A percentile compares a stretch with the other conserved stretches of the same genome.
phyloP scores from a whole-genome alignment of 169 alveolate species.

The Plasmodium fragile region DNA sequence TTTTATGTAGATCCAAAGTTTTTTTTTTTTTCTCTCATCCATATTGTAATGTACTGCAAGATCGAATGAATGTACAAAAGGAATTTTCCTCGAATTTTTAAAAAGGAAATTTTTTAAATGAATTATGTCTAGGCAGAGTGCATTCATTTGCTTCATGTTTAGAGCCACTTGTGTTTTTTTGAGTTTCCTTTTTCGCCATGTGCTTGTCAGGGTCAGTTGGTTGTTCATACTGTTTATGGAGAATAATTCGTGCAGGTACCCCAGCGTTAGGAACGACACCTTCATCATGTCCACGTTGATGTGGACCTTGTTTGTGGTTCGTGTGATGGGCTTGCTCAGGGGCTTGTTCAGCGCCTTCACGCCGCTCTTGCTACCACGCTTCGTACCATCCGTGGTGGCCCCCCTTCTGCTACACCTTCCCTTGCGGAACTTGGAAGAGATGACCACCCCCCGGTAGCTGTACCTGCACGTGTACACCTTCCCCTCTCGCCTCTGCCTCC shows the following conservation, averaged over 20 bases:
- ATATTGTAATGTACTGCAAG: slow-evolving; percentile 1
- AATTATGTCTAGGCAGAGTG: background rate
- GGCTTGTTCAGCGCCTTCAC: background rate
- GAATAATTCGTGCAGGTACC: slow-evolving; percentile 26
- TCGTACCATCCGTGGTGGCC: too few species aligned
- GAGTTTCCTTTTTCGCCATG: background rate
- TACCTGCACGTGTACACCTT: slow-evolving; percentile 33
- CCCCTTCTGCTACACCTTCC: background rate
- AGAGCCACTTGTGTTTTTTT: background rate
- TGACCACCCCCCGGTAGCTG: slow-evolving; percentile 18
- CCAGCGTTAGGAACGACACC: slow-evolving; percentile 18
- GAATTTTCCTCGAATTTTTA: slow-evolving; percentile 5
- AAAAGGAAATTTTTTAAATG: background rate
- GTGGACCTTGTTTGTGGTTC: slow-evolving; percentile 10
- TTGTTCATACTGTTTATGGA: slow-evolving; percentile 38
- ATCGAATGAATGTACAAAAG: slow-evolving; percentile 41
- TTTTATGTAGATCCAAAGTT: slow-evolving; percentile 19
- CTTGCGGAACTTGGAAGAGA: slow-evolving; percentile 48
- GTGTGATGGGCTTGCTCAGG: background rate
- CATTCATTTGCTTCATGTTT: slow-evolving; percentile 13
- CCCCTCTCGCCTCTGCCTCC: background rate
- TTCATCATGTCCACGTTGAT: slow-evolving; percentile 24
- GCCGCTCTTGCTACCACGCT: background rate
- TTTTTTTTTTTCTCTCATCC: slow-evolving; percentile 27
- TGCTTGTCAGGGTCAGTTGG: background rate